Conservation (phyloP, 352 stramenopile genomes). For the Globisporangium irregulare region DNA sequence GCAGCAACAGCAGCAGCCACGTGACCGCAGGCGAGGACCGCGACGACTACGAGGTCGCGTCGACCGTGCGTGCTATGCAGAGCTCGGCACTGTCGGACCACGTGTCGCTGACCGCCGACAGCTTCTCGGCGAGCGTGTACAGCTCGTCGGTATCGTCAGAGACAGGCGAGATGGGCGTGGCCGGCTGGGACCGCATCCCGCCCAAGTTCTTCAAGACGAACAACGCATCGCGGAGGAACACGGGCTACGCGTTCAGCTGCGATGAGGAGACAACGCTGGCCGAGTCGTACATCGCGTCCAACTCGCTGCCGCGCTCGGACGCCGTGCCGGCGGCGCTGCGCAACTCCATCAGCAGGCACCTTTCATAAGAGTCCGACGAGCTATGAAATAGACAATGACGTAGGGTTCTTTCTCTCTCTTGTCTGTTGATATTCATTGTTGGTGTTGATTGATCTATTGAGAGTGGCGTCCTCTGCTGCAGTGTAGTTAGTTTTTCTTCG, state of each 20-base stretch:
- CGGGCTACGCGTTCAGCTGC: constrained; percentile 79
- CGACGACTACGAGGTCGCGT: constrained; percentile 2
- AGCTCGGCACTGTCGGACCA: constrained; percentile 21
- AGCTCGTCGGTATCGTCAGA: constrained; percentile 51
- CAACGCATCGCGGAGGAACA: constrained; percentile 43
- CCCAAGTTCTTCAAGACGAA: constrained; percentile 34
- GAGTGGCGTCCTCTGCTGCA: neutral
- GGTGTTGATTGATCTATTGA: neutral
- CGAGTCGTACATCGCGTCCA: constrained; percentile 84
- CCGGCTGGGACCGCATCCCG: constrained; percentile 37
- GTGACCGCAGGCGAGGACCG: constrained; percentile 16
- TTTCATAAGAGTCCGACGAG: neutral
- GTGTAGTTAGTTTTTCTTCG: neutral
- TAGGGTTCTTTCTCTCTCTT: neutral
- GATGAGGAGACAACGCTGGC: constrained; percentile 80
- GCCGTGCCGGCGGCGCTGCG: constrained; percentile 60
- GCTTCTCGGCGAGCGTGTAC: constrained; percentile 66
- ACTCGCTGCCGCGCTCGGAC: constrained; percentile 65
- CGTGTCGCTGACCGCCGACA: constrained; percentile 31
- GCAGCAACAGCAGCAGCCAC: constrained; percentile 14
- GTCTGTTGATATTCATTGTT: neutral
- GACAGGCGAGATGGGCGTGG: constrained; percentile 9
- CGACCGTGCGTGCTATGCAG: neutral
- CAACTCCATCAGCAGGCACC: constrained; percentile 38
- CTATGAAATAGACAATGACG: neutral